Percentiles rank a stretch among this genome's conserved stretches.
phyloP scores from a whole-genome alignment of 495 filamentous ascomycete genomes.

The Coniosporium apollinis region DNA sequence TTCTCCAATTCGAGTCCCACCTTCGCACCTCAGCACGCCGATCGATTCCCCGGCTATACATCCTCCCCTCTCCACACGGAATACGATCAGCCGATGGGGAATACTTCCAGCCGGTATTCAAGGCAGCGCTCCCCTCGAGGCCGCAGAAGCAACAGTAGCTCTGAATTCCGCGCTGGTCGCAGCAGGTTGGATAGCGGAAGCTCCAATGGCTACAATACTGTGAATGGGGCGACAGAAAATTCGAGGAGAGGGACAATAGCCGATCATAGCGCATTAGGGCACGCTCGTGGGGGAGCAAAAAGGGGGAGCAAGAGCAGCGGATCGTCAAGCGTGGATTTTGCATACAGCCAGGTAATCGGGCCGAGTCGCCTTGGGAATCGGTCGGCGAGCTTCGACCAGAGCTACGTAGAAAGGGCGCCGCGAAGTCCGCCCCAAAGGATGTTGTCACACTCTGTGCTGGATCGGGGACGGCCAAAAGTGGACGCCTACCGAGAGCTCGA shows the following conservation, averaged over 20 bases:
- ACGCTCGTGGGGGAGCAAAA: no score
- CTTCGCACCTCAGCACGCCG: constrained; percentile 1
- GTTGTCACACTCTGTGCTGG: constrained; percentile 11
- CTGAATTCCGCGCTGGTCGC: constrained; percentile 47
- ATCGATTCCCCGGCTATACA: constrained; percentile 32
- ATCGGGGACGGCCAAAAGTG: constrained; percentile 17
- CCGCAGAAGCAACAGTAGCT: constrained; percentile 69
- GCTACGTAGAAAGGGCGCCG: constrained; percentile 17
- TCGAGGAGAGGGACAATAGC: background rate
- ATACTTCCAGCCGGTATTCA: constrained; percentile 47
- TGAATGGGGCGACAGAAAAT: constrained; percentile 3
- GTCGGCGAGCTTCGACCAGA: constrained; percentile 67
- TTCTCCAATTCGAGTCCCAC: constrained; percentile 18
- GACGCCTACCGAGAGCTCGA: constrained; percentile 16
- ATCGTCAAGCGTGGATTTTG: constrained; percentile 50
- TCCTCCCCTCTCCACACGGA: constrained; percentile 57
- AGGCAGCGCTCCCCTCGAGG: constrained; percentile 36
- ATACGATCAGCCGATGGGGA: constrained; percentile 46
- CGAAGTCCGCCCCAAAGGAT: constrained; percentile 6
- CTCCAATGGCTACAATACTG: constrained; percentile 14
- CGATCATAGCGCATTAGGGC: constrained; percentile 1
- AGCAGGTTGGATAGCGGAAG: constrained; percentile 47
- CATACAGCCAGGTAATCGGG: constrained; percentile 35
- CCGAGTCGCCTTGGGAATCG: constrained; percentile 42
- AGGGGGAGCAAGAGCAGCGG: constrained; percentile 62